Conservation (phyloP, 371 early-diverging fungal genomes). For the Coemansia linderi region DNA sequence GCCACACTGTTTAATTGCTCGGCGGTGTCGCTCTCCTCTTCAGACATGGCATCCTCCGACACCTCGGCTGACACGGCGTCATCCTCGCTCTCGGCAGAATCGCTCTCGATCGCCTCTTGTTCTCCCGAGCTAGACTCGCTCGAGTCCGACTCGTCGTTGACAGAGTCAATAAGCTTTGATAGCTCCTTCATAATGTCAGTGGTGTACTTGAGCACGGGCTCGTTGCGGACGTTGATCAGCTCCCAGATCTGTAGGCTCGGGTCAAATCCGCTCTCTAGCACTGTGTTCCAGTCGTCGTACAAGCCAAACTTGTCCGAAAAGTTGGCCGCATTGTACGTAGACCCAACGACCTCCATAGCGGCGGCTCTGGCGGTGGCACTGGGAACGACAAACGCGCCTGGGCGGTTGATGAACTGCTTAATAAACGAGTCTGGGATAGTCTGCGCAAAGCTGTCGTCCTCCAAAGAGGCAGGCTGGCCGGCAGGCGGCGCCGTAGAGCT, state of each 20-base stretch:
- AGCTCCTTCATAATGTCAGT: slow-evolving; percentile 49
- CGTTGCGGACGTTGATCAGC: slow-evolving; percentile 82
- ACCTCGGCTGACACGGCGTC: neutral
- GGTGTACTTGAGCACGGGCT: slow-evolving; percentile 67
- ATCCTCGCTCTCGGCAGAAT: slow-evolving; percentile 40
- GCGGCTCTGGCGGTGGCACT: slow-evolving; percentile 27
- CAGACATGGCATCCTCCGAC: neutral
- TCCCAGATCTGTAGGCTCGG: slow-evolving; percentile 88
- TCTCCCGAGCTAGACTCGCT: slow-evolving; percentile 57
- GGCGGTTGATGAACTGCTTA: slow-evolving; percentile 24
- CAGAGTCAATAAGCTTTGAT: slow-evolving; percentile 52
- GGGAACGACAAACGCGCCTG: slow-evolving; percentile 42
- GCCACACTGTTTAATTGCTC: slow-evolving; percentile 39
- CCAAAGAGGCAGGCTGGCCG: neutral
- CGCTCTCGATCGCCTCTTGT: slow-evolving; percentile 51
- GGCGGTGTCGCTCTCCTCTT: slow-evolving; percentile 51
- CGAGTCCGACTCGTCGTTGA: slow-evolving; percentile 41
- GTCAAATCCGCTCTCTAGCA: slow-evolving; percentile 67
- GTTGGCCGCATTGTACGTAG: slow-evolving; percentile 49
- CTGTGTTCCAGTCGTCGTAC: slow-evolving; percentile 42
- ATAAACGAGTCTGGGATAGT: slow-evolving; percentile 40
- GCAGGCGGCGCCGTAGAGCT: slow-evolving; percentile 3
- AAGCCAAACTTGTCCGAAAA: slow-evolving; percentile 45
- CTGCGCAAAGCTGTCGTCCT: slow-evolving; percentile 21
- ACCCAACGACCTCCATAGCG: slow-evolving; percentile 45